Base-by-base conservation (phyloP, 306 rosid species). In the Dryas alaskensis region DNA sequence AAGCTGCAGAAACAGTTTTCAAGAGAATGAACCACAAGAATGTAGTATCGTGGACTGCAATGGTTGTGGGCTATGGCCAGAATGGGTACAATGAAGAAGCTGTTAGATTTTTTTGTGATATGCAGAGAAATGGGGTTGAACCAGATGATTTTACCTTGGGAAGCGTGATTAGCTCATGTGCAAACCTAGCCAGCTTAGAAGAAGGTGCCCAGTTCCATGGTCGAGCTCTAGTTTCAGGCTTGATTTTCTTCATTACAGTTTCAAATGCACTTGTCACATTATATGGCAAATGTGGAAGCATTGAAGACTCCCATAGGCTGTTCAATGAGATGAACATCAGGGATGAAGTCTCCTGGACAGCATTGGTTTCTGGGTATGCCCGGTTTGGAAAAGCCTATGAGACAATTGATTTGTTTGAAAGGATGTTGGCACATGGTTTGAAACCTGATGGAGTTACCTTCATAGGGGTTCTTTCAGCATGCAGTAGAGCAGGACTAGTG, bases 271-370 rank as follows among this genome's bases (percentile, higher is more conserved):
- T 93, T 43, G 84, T 93, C 74, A 93, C 96, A 11, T 73, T 93
- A 67, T 93, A 89, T 72, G 88, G 96, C 27, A 93, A 91, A 83
- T 93, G 98, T 61, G 97, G 97, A 73, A 86, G 96, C 89, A 69
- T 89, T 4, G 89, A 85, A 65, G 87, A 89, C 71, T 86, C 96
- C 58, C 80, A 78, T 69, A 58, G 17, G 70, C 87, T 93, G 70
- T 93, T 93, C 76, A 69, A 74, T 76, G 98, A 87, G 79, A 93
- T 91, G 90, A 76, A 76, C 48, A 71, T 74, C 73, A 77, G 72
- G 76, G 98, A 93, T 75, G 91, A 89, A 81, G 92, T 93, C 65
- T 86, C 98, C 6, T 93, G 98, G 98, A 91, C 98, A 40, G 96
- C 98, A 60, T 79, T 91, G 87, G 92, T 93, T 79, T 87, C 97